Evolutionary conservation across 306 rosid genomes (phyloP).

Genomic region (Casuarina equisetifolia): DNA sequence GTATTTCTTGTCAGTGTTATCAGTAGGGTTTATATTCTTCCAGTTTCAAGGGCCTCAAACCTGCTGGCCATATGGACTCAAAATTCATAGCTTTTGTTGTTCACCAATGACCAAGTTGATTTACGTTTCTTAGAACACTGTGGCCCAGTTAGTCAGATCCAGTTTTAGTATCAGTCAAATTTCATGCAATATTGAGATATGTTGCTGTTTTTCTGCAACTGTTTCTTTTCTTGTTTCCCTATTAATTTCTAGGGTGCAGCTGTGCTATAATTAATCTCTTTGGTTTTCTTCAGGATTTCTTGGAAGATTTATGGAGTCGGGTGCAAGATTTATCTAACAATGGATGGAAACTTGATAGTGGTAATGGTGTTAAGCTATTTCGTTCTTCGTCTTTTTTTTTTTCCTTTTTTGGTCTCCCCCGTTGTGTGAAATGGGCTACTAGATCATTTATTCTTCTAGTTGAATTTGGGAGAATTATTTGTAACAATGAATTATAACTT

Average conservation of each 20-base stretch:
- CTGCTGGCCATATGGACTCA: too few species aligned
- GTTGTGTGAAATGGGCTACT: neutral
- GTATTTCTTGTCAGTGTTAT: too few species aligned
- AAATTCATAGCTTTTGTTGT: too few species aligned
- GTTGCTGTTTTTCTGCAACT: neutral
- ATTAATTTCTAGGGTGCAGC: neutral
- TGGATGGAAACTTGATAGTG: constrained; percentile 98
- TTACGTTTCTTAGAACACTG: too few species aligned
- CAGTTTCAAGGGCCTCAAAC: too few species aligned
- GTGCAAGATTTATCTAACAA: constrained; percentile 61
- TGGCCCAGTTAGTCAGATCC: too few species aligned
- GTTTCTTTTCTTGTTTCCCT: neutral
- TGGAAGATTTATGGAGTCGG: constrained; percentile 94
- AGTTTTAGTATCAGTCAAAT: too few species aligned
- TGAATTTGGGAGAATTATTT: neutral
- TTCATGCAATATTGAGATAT: neutral
- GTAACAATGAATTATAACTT: neutral
- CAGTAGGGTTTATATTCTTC: too few species aligned
- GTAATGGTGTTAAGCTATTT: constrained; percentile 43
- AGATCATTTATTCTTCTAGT: constrained; percentile 12
- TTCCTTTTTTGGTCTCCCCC: neutral
- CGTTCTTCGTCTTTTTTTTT: constrained; percentile 14
- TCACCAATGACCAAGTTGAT: too few species aligned
- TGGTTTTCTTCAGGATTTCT: constrained; percentile 64
- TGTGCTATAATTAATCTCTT: constrained; percentile 2